Base-by-base conservation (phyloP, 805 yeast genomes). In the Candida golubevii region DNA sequence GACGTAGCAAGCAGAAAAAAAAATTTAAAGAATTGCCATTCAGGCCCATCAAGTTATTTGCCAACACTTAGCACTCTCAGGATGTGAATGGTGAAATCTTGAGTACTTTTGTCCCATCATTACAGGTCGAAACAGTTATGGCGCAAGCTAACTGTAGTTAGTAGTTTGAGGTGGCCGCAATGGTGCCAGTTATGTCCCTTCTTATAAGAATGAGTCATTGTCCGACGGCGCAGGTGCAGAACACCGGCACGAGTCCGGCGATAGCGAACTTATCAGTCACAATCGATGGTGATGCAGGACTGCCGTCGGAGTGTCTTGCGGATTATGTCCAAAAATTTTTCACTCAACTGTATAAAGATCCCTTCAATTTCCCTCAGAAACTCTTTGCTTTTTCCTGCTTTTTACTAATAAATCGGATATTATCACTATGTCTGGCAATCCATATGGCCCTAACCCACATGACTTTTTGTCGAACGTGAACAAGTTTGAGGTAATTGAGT, bases 361-460 rank as follows among this genome's bases (percentile, higher is more conserved):
- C 23, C 23, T 18, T 18, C 4, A 18, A 18, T 3, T 18, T 3
- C 23, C 23, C 23, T 18, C 23, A 18, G 5, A 3, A 18, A 18
- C 5, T 18, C 23, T 18, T 18, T 18, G 23, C 23, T 18, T 18
- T 18, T 18, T 18, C 23, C 23, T 18, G 23, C 23, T 18, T 18
- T 18, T 18, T 18, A 3, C 23, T 5, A 18, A 18, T 18, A 3
- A 18, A 18, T 18, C 23, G 23, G 23, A 18, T 3, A 18, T 26
- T 18, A 18, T 29, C 6, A 29, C n/a, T 6, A 57, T 57, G 61
- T 50, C 60, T 34, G 55, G 44, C 33, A 78, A 78, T 58, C 82
- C 82, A 37, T 78, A 78, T 54, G 82, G 81, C 29, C 81, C 82
- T 35, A 74, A 78, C 52, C 83, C 83, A 18, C 66, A 78, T 48